Base-by-base conservation (phyloP, 495 filamentous ascomycete genomes). In the Aspergillus ostianus region DNA sequence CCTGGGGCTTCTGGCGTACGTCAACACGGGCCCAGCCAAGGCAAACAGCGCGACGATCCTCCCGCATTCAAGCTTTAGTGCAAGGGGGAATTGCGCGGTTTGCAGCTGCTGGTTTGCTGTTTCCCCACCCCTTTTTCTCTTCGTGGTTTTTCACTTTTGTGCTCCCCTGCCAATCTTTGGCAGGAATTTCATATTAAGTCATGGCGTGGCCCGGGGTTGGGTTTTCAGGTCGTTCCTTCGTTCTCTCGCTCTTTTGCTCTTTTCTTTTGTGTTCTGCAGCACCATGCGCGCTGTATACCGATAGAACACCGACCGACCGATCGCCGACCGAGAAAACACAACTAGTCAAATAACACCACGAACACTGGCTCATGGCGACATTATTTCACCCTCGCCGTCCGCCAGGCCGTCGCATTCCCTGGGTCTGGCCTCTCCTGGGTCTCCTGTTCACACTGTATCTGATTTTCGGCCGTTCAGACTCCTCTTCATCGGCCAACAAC, bases 361-460 rank as follows among this genome's bases (percentile, higher is more conserved):
- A 32, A 3, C 27, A 41, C 9, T 19, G 4, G 27, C 19, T n/a
- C 27, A 58, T 51, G 47, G 46, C 56, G 23, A 47, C 44, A 45
- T 51, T 57, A 51, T 36, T 19, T 32, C 29, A 26, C 23, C 29
- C 26, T 12, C 23, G 29, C 10, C 53, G 56, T 26, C 20, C 56
- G 29, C 48, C 48, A 1, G 47, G 48, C 19, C 47, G 47, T 18
- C 56, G 56, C 19, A 17, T 58, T 48, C 36, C 56, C 12, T 51
- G 48, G 32, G 26, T 58, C 46, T 30, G 56, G 27, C 56, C 48
- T 17, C 19, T 58, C 15, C 30, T 52, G 9, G 49, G 47, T 13
- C 56, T 55, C 5, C 32, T 58, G 18, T 23, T 49, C 18, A 32
- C 51, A 8, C 10, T 50, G 17, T 51, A 44, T 13, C 12, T 57